Conservation (phyloP, 306 rosid species). For the Inga laurina region DNA sequence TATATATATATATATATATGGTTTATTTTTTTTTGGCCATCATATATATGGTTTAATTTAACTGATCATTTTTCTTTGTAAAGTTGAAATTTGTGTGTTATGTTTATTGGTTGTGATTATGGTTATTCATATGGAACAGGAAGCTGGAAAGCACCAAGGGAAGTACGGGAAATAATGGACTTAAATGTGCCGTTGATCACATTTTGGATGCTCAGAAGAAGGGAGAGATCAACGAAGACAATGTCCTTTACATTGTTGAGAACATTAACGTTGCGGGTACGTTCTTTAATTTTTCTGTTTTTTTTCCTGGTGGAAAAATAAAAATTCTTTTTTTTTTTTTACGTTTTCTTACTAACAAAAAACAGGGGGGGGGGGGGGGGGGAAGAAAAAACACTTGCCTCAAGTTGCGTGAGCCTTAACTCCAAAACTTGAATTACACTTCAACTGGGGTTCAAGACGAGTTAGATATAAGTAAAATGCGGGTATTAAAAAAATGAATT, state of each 20-base stretch:
- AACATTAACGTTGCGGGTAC: slow-evolving; percentile 84
- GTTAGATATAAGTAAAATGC: too few species aligned
- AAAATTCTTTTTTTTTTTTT: background rate
- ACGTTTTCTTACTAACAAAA: background rate
- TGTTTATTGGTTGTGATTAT: too few species aligned
- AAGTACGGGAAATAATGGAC: slow-evolving; percentile 41
- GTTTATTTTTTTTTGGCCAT: too few species aligned
- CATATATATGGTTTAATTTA: too few species aligned
- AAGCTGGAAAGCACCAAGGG: slow-evolving; percentile 45
- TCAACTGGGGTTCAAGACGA: too few species aligned
- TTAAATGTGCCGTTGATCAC: slow-evolving; percentile 82
- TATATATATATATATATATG: too few species aligned
- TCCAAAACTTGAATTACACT: background rate
- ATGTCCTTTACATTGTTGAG: slow-evolving; percentile 85
- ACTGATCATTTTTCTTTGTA: too few species aligned
- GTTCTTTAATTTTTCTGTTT: too few species aligned
- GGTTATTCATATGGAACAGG: slow-evolving; percentile 34
- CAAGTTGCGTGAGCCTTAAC: background rate
- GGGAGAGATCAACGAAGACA: slow-evolving; percentile 86
- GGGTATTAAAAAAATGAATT: too few species aligned
- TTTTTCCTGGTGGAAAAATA: too few species aligned
- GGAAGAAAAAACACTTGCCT: background rate
- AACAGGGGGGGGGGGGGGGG: too few species aligned
- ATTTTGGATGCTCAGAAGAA: slow-evolving; percentile 77
- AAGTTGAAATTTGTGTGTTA: too few species aligned